Evolutionary conservation across 2,329 filamentous ascomycete species (phyloP).

Genomic region (Aspergillus sp.): DNA sequence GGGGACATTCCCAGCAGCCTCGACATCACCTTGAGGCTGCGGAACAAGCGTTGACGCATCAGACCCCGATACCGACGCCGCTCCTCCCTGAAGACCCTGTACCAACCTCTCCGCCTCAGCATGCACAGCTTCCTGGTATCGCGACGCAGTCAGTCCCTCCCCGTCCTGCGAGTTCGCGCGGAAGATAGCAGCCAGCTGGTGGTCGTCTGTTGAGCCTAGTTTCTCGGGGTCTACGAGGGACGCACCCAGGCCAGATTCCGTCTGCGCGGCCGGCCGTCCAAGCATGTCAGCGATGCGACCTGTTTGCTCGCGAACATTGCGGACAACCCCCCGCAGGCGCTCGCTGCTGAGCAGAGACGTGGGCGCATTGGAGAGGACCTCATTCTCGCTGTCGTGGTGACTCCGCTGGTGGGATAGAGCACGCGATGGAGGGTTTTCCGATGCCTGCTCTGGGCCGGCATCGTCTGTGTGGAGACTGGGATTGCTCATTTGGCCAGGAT

Average conservation of each 20-base stretch:
- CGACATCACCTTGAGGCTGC: neutral
- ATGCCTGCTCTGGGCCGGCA: too few relatives aligned
- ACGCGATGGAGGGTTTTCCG: too few relatives aligned
- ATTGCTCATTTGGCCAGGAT: too few relatives aligned
- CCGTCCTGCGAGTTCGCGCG: neutral
- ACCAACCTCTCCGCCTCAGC: slow-evolving; percentile 8
- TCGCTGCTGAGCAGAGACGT: slow-evolving; percentile 1
- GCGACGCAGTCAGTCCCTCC: neutral
- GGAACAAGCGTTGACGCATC: neutral
- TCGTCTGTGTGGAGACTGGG: too few relatives aligned
- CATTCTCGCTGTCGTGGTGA: neutral
- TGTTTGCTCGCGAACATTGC: slow-evolving; percentile 4
- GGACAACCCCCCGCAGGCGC: slow-evolving; percentile 1
- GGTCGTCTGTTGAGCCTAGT: slow-evolving; percentile 10
- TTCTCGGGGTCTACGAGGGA: slow-evolving; percentile 5
- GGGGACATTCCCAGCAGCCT: neutral
- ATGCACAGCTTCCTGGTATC: slow-evolving; percentile 1
- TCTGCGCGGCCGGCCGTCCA: neutral
- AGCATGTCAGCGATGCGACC: slow-evolving; percentile 2
- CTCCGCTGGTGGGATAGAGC: too few relatives aligned
- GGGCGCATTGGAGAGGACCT: neutral
- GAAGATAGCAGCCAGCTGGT: slow-evolving; percentile 8
- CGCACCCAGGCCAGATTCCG: slow-evolving; percentile 1
- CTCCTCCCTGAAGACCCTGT: neutral
- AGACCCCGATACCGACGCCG: neutral